Percentiles rank a stretch among this genome's conserved stretches.
Conservation (phyloP, 306 rosid genomes). For the Hylodesmum podocarpum region DNA sequence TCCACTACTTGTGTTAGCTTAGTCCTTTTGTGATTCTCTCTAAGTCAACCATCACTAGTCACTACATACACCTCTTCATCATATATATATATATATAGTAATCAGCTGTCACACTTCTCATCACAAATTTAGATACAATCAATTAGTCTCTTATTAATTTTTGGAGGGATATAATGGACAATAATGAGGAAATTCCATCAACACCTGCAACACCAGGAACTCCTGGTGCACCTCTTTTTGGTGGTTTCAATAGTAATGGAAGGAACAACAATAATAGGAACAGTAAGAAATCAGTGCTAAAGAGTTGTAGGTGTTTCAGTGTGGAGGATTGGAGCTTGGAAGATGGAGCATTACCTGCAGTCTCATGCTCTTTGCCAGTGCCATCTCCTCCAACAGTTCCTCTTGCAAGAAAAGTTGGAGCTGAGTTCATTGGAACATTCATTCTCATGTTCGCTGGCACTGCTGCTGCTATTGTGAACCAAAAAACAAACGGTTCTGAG, state of each 20-base stretch:
- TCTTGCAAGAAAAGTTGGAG: conserved; percentile 87
- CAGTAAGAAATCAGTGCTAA: conserved; percentile 53
- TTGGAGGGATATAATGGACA: conserved; percentile 2
- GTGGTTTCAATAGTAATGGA: conserved; percentile 63
- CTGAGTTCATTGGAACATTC: conserved; percentile 83
- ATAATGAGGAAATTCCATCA: conserved; percentile 61
- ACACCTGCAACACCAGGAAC: conserved; percentile 77
- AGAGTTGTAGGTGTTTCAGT: conserved; percentile 53
- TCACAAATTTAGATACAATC: too few species aligned
- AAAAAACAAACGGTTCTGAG: conserved; percentile 69
- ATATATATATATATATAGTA: neutral
- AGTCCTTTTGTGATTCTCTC: neutral
- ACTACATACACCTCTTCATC: too few species aligned
- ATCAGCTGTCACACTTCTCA: neutral
- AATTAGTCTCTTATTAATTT: too few species aligned
- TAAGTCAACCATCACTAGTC: neutral
- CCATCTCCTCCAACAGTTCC: conserved; percentile 66
- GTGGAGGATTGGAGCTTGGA: conserved; percentile 61
- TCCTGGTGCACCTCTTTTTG: conserved; percentile 76
- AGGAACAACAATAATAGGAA: too few species aligned
- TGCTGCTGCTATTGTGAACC: conserved; percentile 78
- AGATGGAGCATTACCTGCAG: conserved; percentile 61
- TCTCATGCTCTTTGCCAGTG: conserved; percentile 64
- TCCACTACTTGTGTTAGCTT: too few species aligned
- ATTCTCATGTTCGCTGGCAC: conserved; percentile 71